Base-by-base conservation (phyloP, 1,284 basidiomycete species). In the Agaricales sp. region DNA sequence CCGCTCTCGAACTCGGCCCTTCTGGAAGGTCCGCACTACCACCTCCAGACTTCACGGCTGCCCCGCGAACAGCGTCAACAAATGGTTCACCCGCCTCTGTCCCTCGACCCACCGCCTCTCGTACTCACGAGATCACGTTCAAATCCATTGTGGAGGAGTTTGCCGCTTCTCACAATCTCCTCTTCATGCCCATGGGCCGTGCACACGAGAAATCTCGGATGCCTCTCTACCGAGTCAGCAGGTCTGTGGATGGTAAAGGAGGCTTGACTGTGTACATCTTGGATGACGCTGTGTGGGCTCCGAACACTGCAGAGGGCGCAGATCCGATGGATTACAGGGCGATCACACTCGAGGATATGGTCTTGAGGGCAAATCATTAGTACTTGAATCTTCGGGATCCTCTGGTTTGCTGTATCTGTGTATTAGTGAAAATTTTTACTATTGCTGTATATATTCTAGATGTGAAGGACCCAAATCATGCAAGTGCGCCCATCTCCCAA, bases 241-340 rank as follows among this genome's bases (percentile, higher is more conserved):
- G 69, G 48, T 80, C 74, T 23, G 77, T 80, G 13, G 88, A 89
- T 63, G 92, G 91, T 3, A 87, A 84, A 59, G 85, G 87, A 12
- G 94, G 94, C 0, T 61, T 94, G 39, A 69, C 85, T 56, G 80
- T 94, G 23, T 96, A 92, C 65, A 73, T 95, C 45, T 67, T 81
- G 55, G 92, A 94, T 59, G 92, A 95, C 64, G 90, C 88, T 1
- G 84, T 93, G 21, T 94, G 87, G 87, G 82, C 80, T 4, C 69
- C 77, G 2, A 68, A 71, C 20, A 65, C 66, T 20, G 67, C 61
- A 43, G 60, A 56, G 16, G 58, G 57, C n/a, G 60, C 60, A n/a
- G 65, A 67, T 47, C 74, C 74, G 39, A 72, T 75, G 14, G 77
- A 80, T 18, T 82, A 75, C 61, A 64, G 73, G 46, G 82, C 83